phyloP scores from a whole-genome alignment of 78 protist genomes.

The Polysphondylium violaceum region DNA sequence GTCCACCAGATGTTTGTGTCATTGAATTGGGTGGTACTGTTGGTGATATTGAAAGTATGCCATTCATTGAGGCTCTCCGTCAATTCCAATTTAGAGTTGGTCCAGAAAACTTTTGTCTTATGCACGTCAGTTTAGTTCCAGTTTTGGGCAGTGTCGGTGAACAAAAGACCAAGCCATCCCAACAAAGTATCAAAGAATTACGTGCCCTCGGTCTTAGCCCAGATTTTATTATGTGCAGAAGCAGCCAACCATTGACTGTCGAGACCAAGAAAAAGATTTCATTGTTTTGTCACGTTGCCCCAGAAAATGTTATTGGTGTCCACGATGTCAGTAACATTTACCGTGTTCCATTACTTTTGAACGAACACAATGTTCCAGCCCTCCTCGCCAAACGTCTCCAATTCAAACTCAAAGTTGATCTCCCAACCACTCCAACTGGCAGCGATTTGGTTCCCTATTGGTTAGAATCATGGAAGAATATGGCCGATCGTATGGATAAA shows the following conservation, averaged over 20 bases:
- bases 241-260: conserved; percentile 71
- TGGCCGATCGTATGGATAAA: conserved; percentile 76
- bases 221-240: conserved; percentile 95
- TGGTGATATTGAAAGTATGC: conserved; percentile 98
- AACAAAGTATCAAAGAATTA: conserved; percentile 91
- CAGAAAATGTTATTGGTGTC: conserved; percentile 84
- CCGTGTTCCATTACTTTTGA: conserved; percentile 93
- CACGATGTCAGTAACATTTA: conserved; percentile 94
- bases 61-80: conserved; percentile 98
- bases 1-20: conserved; percentile 94
- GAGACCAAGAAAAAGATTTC: conserved; percentile 87
- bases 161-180: conserved; percentile 99
- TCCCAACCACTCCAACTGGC: not conserved
- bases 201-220: conserved; percentile 96
- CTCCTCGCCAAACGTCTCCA: conserved; percentile 45
- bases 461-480: conserved; percentile 60
- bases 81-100: conserved; percentile 95
- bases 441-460: conserved; percentile 22
- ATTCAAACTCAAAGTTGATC: conserved; percentile 35
- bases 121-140: conserved; percentile 92
- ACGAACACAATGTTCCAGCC: conserved; percentile 58
- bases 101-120: conserved; percentile 86
- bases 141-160: conserved; percentile 92
- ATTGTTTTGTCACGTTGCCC: conserved; percentile 94
- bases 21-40: conserved; percentile 97